Conservation (phyloP, 1,284 basidiomycete genomes). For the Irpex sp. region DNA sequence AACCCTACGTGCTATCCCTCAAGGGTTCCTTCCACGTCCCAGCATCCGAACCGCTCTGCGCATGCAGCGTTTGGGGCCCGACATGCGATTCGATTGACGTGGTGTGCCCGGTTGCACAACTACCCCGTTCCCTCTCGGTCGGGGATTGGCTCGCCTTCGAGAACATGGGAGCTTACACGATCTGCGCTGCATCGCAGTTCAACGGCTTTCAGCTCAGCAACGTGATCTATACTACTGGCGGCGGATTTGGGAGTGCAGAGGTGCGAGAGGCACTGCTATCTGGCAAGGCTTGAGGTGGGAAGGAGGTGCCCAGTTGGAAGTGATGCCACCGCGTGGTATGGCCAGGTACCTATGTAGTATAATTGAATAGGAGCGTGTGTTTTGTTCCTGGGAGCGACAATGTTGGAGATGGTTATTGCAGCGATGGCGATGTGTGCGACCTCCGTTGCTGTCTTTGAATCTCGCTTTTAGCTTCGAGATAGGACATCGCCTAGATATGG, state of each 20-base stretch:
- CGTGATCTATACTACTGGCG: conserved; percentile 42
- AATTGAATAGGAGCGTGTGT: neutral
- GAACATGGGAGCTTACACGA: conserved; percentile 80
- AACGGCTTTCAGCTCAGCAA: conserved; percentile 55
- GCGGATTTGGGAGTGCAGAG: conserved; percentile 33
- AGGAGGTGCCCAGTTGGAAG: neutral
- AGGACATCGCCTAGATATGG: neutral
- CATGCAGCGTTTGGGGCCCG: conserved; percentile 64
- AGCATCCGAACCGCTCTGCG: conserved; percentile 39
- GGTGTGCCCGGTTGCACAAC: conserved; percentile 44
- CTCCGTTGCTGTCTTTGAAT: neutral
- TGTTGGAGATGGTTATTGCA: neutral
- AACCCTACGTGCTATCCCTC: conserved; percentile 61
- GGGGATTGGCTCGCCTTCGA: conserved; percentile 82
- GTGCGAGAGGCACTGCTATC: conserved; percentile 29
- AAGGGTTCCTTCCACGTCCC: conserved; percentile 43
- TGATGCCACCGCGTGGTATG: conserved; percentile 1
- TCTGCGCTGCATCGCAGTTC: conserved; percentile 73
- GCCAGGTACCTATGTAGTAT: neutral
- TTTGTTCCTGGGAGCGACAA: conserved; percentile 6
- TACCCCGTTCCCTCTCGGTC: conserved; percentile 54
- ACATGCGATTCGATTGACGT: conserved; percentile 81
- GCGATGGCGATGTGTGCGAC: neutral
- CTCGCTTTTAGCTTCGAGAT: conserved; percentile 2
- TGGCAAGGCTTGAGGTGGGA: conserved; percentile 2